These are phyloP conservation scores for Exophiala viscosa DNA, from an alignment of 2,329 filamentous ascomycete species.

Conservation along the genomic window DNA sequence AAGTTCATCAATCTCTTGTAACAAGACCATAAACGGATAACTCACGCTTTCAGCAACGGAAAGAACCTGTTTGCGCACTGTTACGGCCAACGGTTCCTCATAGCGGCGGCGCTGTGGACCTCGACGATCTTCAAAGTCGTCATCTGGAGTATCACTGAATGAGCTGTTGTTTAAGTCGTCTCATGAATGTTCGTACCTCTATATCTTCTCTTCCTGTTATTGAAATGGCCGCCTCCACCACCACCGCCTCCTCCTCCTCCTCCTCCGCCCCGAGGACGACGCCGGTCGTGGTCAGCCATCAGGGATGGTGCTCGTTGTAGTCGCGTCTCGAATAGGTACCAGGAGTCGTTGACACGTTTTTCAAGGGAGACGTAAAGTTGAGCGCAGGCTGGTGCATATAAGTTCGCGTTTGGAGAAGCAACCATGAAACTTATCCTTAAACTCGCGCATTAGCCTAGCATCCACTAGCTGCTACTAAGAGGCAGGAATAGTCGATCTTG, in stretches of 20 bases:
- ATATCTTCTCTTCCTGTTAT: conserved; percentile 72
- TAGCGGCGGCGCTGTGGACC: conserved; percentile 65
- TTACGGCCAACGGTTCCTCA: conserved; percentile 67
- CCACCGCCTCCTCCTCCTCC: conserved; percentile 31
- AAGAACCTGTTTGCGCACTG: conserved; percentile 73
- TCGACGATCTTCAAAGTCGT: conserved; percentile 73
- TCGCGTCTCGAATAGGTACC: neutral
- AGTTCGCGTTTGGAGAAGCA: conserved; percentile 1
- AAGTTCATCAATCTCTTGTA: conserved; percentile 1
- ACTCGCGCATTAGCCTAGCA: neutral
- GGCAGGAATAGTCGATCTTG: too few species aligned
- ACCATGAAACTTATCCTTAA: neutral
- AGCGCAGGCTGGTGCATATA: neutral
- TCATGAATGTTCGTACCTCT: conserved; percentile 58
- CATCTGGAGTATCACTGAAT: conserved; percentile 42
- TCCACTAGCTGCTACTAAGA: too few species aligned
- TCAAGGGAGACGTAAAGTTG: neutral
- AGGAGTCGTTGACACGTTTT: neutral
- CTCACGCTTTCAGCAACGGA: conserved; percentile 71
- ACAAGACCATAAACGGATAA: neutral
- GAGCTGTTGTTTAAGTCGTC: neutral
- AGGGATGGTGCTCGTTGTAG: neutral
- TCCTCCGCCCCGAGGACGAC: conserved; percentile 34
- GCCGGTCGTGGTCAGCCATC: conserved; percentile 57
- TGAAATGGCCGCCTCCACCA: conserved; percentile 50